A percentile compares a stretch with the other conserved stretches of the same genome.
phyloP scores from a whole-genome alignment of 768 basidiomycete genomes.

The Trametes elegans region DNA sequence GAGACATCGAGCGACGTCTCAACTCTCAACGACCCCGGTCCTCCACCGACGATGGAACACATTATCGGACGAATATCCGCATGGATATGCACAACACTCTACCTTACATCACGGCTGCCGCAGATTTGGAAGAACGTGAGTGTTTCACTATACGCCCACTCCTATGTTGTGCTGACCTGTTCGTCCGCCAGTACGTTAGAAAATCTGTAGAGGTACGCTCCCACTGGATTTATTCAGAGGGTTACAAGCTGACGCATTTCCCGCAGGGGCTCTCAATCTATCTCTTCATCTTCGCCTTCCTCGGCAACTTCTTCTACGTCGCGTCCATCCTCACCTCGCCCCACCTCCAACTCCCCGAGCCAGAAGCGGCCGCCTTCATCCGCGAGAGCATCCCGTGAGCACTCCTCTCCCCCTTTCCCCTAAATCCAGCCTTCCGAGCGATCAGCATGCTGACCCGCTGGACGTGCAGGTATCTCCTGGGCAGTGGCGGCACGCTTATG shows the following conservation, averaged over 20 bases:
- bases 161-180: neutral
- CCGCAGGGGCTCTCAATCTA: slow-evolving; percentile 86
- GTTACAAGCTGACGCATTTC: neutral
- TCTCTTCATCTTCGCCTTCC: slow-evolving; percentile 90
- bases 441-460: too few species aligned
- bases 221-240: neutral
- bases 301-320: slow-evolving; percentile 93
- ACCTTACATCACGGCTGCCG: slow-evolving; percentile 90
- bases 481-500: slow-evolving; percentile 88
- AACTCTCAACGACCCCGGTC: slow-evolving; percentile 25
- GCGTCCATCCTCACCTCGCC: slow-evolving; percentile 84
- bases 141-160: slow-evolving; percentile 22
- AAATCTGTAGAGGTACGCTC: slow-evolving; percentile 82
- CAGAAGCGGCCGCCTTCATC: slow-evolving; percentile 63
- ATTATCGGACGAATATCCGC: slow-evolving; percentile 88
- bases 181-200: slow-evolving; percentile 62
- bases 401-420: neutral
- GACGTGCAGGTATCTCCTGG: slow-evolving; percentile 70
- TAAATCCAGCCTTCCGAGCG: neutral
- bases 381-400: slow-evolving; percentile 84
- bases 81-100: slow-evolving; percentile 91
- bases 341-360: slow-evolving; percentile 51
- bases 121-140: slow-evolving; percentile 99
- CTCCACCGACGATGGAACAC: slow-evolving; percentile 43
- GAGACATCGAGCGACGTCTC: neutral